Conservation (phyloP, 108 stramenopile species). For the Skeletonema menzelii region DNA sequence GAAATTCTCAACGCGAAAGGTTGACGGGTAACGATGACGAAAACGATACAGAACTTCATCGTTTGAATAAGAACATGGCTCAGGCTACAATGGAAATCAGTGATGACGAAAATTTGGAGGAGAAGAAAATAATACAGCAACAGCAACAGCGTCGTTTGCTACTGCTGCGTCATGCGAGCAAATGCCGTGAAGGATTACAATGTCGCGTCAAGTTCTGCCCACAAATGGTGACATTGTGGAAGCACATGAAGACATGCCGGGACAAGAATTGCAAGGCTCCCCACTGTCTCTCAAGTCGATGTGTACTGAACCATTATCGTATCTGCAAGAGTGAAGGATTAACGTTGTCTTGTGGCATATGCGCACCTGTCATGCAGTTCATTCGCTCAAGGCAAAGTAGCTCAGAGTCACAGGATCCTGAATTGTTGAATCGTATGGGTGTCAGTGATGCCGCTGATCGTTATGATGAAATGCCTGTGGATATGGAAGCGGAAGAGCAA, state of each 20-base stretch:
- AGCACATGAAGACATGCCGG: conserved; percentile 78
- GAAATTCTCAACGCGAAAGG: background rate
- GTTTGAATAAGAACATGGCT: background rate
- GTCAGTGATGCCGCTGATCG: background rate
- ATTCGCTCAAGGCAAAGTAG: conserved; percentile 43
- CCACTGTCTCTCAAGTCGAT: conserved; percentile 76
- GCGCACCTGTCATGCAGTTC: conserved; percentile 74
- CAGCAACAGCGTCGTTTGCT: conserved; percentile 79
- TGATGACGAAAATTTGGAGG: conserved; percentile 28
- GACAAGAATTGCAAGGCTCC: conserved; percentile 76
- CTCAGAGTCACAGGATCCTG: conserved; percentile 19
- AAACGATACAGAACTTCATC: background rate
- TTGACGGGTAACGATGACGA: background rate
- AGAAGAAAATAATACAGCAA: conserved; percentile 59
- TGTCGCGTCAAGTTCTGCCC: conserved; percentile 71
- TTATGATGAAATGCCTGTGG: background rate
- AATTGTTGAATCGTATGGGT: background rate
- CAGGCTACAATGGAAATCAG: background rate
- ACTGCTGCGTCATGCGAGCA: conserved; percentile 68
- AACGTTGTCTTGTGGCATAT: conserved; percentile 71
- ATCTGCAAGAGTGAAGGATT: conserved; percentile 68
- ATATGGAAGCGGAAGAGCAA: background rate
- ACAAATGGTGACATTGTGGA: conserved; percentile 78
- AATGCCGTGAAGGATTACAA: conserved; percentile 52
- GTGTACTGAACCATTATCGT: conserved; percentile 77